Conservation (phyloP, 1,284 basidiomycete genomes). For the Rhizoctonia solani region DNA sequence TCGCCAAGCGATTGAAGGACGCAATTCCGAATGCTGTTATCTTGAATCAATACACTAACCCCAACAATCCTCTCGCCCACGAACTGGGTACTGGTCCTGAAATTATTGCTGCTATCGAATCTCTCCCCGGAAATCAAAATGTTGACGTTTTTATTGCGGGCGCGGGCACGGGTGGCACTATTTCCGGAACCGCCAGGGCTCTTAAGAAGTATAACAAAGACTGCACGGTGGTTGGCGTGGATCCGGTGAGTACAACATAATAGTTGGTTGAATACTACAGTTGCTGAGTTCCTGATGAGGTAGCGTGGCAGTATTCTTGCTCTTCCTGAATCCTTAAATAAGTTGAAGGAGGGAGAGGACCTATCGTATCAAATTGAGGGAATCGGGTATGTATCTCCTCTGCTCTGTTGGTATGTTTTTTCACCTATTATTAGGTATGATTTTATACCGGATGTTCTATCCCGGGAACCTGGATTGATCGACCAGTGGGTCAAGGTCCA, state of each 20-base stretch:
- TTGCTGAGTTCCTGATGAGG: conserved; percentile 28
- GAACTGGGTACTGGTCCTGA: conserved; percentile 87
- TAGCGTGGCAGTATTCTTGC: conserved; percentile 89
- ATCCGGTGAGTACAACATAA: conserved; percentile 63
- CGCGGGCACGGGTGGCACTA: conserved; percentile 93
- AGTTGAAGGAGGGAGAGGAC: conserved; percentile 55
- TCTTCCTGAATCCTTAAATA: conserved; percentile 65
- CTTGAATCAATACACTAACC: conserved; percentile 81
- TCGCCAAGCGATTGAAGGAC: conserved; percentile 74
- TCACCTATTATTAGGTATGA: conserved; percentile 59
- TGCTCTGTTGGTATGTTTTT: conserved; percentile 10
- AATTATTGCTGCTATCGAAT: conserved; percentile 74
- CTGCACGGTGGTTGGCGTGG: conserved; percentile 81
- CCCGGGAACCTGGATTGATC: conserved; percentile 57
- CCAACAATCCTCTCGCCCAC: conserved; percentile 86
- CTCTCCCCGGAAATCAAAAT: conserved; percentile 65
- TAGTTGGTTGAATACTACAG: background rate
- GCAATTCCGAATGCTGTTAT: conserved; percentile 87
- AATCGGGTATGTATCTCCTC: conserved; percentile 64
- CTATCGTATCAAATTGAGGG: conserved; percentile 84
- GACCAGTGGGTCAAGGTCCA: conserved; percentile 85
- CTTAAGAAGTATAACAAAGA: conserved; percentile 79
- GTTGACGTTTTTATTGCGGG: conserved; percentile 87
- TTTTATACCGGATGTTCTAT: conserved; percentile 83
- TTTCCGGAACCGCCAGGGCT: conserved; percentile 84